These are phyloP conservation scores for Aspergillus fructus DNA, from an alignment of 2,329 filamentous ascomycete species.

Conservation along the genomic window DNA sequence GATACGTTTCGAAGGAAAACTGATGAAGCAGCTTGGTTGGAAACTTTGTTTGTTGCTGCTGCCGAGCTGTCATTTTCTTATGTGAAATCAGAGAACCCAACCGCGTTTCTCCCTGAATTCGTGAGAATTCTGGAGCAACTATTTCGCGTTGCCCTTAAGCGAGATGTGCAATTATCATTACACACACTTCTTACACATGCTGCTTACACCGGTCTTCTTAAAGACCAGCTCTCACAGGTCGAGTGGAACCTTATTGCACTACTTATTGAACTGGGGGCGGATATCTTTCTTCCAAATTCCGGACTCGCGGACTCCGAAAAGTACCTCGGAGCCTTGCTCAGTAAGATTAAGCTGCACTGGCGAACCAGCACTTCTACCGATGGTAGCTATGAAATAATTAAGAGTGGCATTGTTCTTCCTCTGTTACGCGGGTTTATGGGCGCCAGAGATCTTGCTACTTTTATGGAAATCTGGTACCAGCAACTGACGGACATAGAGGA, in stretches of 20 bases:
- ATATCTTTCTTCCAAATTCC: slow-evolving; percentile 46
- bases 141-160: slow-evolving; percentile 38
- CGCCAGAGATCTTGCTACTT: slow-evolving; percentile 41
- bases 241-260: slow-evolving; percentile 44
- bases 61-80: slow-evolving; percentile 40
- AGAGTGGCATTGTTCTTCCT: slow-evolving; percentile 39
- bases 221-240: slow-evolving; percentile 31
- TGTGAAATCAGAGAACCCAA: slow-evolving; percentile 27
- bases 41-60: slow-evolving; percentile 47
- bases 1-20: slow-evolving; percentile 44
- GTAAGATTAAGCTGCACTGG: slow-evolving; percentile 36
- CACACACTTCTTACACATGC: slow-evolving; percentile 43
- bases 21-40: slow-evolving; percentile 51
- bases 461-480: slow-evolving; percentile 42
- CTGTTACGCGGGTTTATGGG: slow-evolving; percentile 40
- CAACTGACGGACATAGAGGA: slow-evolving; percentile 39
- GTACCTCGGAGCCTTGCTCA: slow-evolving; percentile 37
- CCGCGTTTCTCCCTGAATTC: slow-evolving; percentile 29
- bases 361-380: slow-evolving; percentile 19
- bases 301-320: slow-evolving; percentile 37
- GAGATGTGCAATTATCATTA: slow-evolving; percentile 41
- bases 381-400: slow-evolving; percentile 34
- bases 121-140: slow-evolving; percentile 37
- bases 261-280: slow-evolving; percentile 41
- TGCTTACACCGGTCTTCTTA: slow-evolving; percentile 40